Conservation (phyloP, 2,329 filamentous ascomycete genomes). For the Kalmusia sp. region DNA sequence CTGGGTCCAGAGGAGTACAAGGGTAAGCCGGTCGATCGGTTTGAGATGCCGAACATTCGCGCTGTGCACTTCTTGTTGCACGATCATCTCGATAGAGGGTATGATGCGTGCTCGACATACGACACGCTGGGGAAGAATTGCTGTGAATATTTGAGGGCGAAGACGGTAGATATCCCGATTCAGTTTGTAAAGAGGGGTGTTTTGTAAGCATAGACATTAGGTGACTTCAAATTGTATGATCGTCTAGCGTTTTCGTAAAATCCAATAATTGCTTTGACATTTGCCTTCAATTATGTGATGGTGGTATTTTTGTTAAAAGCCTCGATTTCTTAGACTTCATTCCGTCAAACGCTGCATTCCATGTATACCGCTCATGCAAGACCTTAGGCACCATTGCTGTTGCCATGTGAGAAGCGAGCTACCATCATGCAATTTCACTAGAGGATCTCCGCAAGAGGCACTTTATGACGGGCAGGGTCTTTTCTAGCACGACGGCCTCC, state of each 20-base stretch:
- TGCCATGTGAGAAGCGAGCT: too few species aligned
- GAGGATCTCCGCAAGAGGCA: too few species aligned
- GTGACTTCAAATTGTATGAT: background rate
- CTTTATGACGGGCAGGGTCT: too few species aligned
- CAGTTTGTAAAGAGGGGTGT: slow-evolving; percentile 52
- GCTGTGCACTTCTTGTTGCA: slow-evolving; percentile 33
- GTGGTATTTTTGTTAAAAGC: too few species aligned
- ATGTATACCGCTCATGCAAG: too few species aligned
- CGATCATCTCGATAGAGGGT: slow-evolving; percentile 37
- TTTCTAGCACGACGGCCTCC: too few species aligned
- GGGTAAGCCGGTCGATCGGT: slow-evolving; percentile 22
- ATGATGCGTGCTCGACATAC: slow-evolving; percentile 52
- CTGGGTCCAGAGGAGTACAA: slow-evolving; percentile 29
- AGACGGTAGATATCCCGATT: slow-evolving; percentile 54
- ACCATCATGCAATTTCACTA: too few species aligned
- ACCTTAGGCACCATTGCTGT: too few species aligned
- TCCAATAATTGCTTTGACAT: too few species aligned
- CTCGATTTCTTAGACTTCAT: too few species aligned
- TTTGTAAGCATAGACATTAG: slow-evolving; percentile 21
- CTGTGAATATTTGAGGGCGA: slow-evolving; percentile 54
- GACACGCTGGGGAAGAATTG: slow-evolving; percentile 58
- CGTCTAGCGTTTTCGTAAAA: slow-evolving; percentile 1
- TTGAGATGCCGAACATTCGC: slow-evolving; percentile 23
- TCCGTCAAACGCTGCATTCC: too few species aligned
- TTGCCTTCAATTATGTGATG: too few species aligned